Evolutionary conservation across 2,329 filamentous ascomycete species (phyloP).

Genomic region (Leptographium procerum): DNA sequence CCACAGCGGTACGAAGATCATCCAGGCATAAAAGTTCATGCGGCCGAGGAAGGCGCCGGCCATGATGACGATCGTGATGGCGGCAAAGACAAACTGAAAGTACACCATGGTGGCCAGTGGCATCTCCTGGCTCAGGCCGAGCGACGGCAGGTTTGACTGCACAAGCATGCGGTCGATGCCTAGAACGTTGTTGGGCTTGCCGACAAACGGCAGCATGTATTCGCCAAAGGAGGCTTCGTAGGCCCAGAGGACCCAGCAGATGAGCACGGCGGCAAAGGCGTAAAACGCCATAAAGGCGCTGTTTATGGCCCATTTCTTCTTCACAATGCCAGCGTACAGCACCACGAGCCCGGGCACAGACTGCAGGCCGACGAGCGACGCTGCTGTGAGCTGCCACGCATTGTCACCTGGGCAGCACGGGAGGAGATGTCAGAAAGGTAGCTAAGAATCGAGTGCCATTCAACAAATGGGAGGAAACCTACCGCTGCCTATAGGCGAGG

Average conservation of each 20-base stretch:
- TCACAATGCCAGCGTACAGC: slow-evolving; percentile 35
- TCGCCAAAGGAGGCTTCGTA: slow-evolving; percentile 37
- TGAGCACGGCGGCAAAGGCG: slow-evolving; percentile 33
- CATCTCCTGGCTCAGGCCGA: slow-evolving; percentile 27
- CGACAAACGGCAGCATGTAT: slow-evolving; percentile 38
- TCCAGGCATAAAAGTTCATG: slow-evolving; percentile 40
- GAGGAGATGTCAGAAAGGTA: background rate
- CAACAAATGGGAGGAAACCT: too few relatives aligned
- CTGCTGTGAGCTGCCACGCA: slow-evolving; percentile 41
- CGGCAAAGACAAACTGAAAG: slow-evolving; percentile 42
- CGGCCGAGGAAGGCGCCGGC: slow-evolving; percentile 34
- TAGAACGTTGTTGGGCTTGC: slow-evolving; percentile 32
- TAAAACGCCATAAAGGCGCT: slow-evolving; percentile 40
- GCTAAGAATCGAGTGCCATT: too few relatives aligned
- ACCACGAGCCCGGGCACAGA: slow-evolving; percentile 36
- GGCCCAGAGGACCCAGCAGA: slow-evolving; percentile 37
- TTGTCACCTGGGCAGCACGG: slow-evolving; percentile 27
- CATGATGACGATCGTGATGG: slow-evolving; percentile 35
- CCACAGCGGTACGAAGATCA: slow-evolving; percentile 40
- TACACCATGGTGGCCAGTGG: slow-evolving; percentile 38
- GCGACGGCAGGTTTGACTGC: slow-evolving; percentile 30
- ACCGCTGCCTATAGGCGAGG: slow-evolving; percentile 1
- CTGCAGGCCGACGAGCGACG: slow-evolving; percentile 35
- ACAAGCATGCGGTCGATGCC: slow-evolving; percentile 30
- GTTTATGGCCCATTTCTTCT: slow-evolving; percentile 37